Evolutionary conservation across 805 yeast species (phyloP), one percentile per base, ranked within the genome.

Genomic region (Priceomyces carsonii): DNA sequence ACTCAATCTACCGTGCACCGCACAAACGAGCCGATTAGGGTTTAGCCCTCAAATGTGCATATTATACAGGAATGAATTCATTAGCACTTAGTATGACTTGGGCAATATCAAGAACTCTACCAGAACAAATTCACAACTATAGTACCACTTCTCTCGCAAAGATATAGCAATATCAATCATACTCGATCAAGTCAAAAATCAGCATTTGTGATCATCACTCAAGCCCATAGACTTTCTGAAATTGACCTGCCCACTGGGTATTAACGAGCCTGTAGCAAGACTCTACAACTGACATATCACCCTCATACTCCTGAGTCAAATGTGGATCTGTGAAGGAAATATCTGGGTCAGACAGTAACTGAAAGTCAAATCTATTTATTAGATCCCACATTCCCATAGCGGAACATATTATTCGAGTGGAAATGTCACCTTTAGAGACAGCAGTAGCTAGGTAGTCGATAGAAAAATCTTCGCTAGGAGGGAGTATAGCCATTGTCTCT

Each of bases 371-470:
- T 16, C 24, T 42, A 36, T 51, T 54, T n/a, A 36, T 25, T 4
- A 67, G 35, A 33, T 65, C 66, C 69, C 70, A 67, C 15, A 61
- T 28, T 4, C 67, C 70, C 18, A 66, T 31, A 7, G 56, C 45
- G 29, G 66, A 55, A 42, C 68, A 62, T 7, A 66, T 35, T 5
- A 63, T 55, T 30, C 70, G 40, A 3, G 53, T 49, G 5, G 68
- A 47, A 3, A 64, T 43, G 4, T 38, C 38, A 6, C 57, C 60
- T 2, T 38, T 36, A 4, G 36, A 23, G 0, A 56, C 42, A 14
- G 45, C 26, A 1, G 33, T 36, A 12, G 48, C 41, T n/a, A 62
- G 29, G 6, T 35, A 38, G 4, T 15, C 24, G 4, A 53, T 26
- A 2, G 47, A 32, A 19, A 47, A n/a, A 6, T 38, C 40, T 8